Evolutionary conservation across 805 yeast species (phyloP).

Genomic region (Pichia nakasei): DNA sequence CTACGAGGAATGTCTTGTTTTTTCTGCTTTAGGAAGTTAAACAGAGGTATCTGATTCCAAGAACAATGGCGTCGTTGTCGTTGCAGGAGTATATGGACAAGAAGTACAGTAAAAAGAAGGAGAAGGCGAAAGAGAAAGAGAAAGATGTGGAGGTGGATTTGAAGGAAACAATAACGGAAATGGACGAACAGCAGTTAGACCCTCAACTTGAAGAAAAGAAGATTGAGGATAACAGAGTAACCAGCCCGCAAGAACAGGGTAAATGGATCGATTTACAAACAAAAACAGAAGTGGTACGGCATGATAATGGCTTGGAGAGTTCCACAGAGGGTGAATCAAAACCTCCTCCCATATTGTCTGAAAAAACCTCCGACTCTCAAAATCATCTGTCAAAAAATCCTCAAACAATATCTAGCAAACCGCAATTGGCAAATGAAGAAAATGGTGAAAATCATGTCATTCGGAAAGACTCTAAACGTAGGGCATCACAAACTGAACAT

Average conservation of each 20-base stretch:
- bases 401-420: too few relatives aligned
- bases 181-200: too few relatives aligned
- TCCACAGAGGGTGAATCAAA: too few relatives aligned
- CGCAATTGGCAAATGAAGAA: too few relatives aligned
- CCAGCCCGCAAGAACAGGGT: background rate
- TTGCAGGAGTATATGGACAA: background rate
- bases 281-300: background rate
- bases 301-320: background rate
- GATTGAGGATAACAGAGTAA: background rate
- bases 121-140: background rate
- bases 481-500: background rate
- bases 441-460: too few relatives aligned
- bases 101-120: background rate
- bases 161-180: background rate
- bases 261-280: background rate
- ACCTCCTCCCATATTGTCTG: too few relatives aligned
- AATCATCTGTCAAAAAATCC: too few relatives aligned
- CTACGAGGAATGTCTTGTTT: too few relatives aligned
- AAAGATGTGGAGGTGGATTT: background rate
- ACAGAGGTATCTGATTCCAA: background rate
- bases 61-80: background rate
- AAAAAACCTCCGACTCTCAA: too few relatives aligned
- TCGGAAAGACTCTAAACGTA: background rate
- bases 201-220: background rate
- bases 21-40: background rate